Evolutionary conservation across 2,329 filamentous ascomycete genomes (phyloP).

Genomic region (Massarina eburnea): DNA sequence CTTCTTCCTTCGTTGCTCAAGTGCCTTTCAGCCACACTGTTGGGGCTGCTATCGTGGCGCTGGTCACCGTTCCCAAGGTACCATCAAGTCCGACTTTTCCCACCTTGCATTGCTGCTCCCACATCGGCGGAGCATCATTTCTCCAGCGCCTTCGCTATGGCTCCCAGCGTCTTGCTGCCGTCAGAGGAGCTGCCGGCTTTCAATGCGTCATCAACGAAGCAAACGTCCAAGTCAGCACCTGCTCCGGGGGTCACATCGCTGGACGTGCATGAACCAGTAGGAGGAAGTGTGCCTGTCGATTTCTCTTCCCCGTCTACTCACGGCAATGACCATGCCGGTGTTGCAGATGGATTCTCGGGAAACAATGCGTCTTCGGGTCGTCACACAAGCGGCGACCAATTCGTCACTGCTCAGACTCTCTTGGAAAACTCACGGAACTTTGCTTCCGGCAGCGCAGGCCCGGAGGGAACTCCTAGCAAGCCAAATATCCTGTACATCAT

Average conservation of each 20-base stretch:
- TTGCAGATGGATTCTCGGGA: constrained; percentile 10
- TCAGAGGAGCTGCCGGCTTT: constrained; percentile 22
- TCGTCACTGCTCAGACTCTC: constrained; percentile 32
- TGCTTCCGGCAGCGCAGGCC: constrained; percentile 16
- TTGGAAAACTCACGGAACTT: constrained; percentile 27
- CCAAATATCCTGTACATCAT: constrained; percentile 92
- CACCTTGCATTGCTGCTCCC: background rate
- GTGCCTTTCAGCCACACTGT: constrained; percentile 6
- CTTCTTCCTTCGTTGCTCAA: constrained; percentile 3
- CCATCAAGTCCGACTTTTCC: background rate
- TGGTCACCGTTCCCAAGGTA: background rate
- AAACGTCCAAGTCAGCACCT: constrained; percentile 10
- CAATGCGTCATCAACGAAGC: constrained; percentile 17
- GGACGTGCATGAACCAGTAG: constrained; percentile 25
- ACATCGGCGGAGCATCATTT: background rate
- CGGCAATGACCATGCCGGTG: constrained; percentile 8
- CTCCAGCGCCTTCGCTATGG: constrained; percentile 22
- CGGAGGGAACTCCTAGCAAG: constrained; percentile 37
- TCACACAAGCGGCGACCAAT: constrained; percentile 19
- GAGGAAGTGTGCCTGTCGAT: constrained; percentile 13
- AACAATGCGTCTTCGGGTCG: constrained; percentile 9
- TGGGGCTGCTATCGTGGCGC: background rate
- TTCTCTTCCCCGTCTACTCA: constrained; percentile 19
- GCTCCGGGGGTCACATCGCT: constrained; percentile 19
- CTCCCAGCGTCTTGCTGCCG: constrained; percentile 32